A percentile compares a stretch with the other conserved stretches of the same genome.
Evolutionary conservation across 192 early-diverging fungal genomes (phyloP).

Genomic region (Coemansia guatemalensis): DNA sequence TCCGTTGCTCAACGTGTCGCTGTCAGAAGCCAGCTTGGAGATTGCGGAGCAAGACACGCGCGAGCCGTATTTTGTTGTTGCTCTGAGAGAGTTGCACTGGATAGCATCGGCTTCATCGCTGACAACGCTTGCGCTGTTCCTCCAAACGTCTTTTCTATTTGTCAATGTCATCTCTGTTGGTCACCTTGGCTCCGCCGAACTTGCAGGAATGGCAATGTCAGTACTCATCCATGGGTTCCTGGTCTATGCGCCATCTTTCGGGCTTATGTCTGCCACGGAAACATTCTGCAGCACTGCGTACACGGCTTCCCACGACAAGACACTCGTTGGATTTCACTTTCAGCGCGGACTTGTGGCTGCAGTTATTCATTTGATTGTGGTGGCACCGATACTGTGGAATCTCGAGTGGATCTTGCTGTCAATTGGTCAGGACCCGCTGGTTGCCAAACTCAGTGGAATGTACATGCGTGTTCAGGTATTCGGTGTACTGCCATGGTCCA

Average conservation of each 20-base stretch:
- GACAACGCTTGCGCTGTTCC: constrained; percentile 54
- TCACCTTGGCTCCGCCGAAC: constrained; percentile 53
- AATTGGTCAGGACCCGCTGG: constrained; percentile 65
- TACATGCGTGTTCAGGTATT: constrained; percentile 66
- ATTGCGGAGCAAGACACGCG: background rate
- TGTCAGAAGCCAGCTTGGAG: background rate
- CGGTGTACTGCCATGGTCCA: constrained; percentile 66
- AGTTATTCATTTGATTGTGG: background rate
- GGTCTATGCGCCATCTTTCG: constrained; percentile 51
- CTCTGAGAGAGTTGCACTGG: background rate
- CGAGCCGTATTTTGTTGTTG: background rate
- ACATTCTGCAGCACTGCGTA: constrained; percentile 9
- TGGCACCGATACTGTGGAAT: constrained; percentile 7
- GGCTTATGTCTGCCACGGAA: constrained; percentile 47
- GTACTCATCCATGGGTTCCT: constrained; percentile 49
- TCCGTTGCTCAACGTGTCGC: background rate
- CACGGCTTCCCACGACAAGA: constrained; percentile 16
- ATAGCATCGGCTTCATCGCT: constrained; percentile 19
- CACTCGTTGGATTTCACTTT: constrained; percentile 9
- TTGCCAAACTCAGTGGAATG: constrained; percentile 55
- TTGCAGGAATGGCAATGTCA: constrained; percentile 60
- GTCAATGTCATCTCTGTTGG: constrained; percentile 59
- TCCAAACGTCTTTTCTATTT: constrained; percentile 60
- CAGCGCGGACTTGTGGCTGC: constrained; percentile 3
- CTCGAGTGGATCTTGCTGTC: constrained; percentile 60